phyloP scores from a whole-genome alignment of 75 land plant genomes.

The Pseudotsuga menziesii region DNA sequence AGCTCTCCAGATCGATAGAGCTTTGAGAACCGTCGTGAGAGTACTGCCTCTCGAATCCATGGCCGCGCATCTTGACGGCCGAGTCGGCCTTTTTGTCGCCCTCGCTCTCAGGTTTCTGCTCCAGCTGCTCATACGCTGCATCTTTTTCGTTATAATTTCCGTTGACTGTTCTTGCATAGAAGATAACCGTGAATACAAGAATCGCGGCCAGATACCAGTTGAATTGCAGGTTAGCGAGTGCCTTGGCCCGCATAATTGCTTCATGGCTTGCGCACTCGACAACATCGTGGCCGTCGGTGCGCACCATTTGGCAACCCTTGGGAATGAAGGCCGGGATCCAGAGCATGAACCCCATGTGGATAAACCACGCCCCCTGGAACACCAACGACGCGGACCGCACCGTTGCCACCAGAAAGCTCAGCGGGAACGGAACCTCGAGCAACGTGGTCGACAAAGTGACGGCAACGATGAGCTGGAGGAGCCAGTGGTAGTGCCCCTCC shows the following conservation, averaged over 20 bases:
- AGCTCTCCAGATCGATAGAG: not conserved
- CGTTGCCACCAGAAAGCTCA: constrained; percentile 28
- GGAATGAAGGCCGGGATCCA: constrained; percentile 67
- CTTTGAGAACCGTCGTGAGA: not conserved
- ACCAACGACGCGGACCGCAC: constrained; percentile 37
- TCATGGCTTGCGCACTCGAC: constrained; percentile 33
- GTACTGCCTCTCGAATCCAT: no score
- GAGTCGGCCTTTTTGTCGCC: no score
- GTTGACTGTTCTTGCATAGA: constrained; percentile 17
- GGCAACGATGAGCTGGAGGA: constrained; percentile 50
- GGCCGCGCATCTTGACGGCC: no score
- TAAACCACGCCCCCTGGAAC: constrained; percentile 60
- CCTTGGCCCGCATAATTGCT: constrained; percentile 48
- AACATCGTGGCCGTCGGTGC: constrained; percentile 56
- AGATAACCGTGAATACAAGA: constrained; percentile 16
- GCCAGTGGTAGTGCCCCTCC: constrained; percentile 81
- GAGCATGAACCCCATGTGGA: constrained; percentile 62
- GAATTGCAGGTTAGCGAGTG: constrained; percentile 65
- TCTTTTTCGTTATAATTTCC: no score
- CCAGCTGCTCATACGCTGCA: no score
- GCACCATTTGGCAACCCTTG: constrained; percentile 41
- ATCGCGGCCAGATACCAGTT: constrained; percentile 59
- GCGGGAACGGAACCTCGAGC: constrained; percentile 17
- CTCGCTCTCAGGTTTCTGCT: no score
- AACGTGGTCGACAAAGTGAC: constrained; percentile 34